phyloP scores from a whole-genome alignment of 208 protist species.

The Leishmania braziliensis region DNA sequence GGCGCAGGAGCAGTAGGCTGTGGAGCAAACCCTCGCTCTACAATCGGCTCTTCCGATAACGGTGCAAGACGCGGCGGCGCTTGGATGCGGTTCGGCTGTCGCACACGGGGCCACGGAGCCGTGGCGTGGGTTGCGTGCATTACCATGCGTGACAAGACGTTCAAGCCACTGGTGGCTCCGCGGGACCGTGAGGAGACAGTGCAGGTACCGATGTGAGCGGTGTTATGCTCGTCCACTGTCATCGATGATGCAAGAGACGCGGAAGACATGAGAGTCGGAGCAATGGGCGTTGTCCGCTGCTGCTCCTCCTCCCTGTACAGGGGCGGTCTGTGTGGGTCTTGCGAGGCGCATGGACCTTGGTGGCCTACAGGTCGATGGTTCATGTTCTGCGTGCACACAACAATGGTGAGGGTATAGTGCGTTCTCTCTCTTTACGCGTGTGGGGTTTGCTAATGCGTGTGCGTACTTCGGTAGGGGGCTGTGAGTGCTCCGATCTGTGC shows the following conservation, averaged over 20 bases:
- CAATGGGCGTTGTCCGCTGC: neutral
- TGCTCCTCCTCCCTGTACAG: no score
- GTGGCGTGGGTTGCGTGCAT: neutral
- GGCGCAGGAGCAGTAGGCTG: neutral
- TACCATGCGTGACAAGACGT: neutral
- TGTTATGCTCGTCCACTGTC: no score
- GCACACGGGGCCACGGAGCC: neutral
- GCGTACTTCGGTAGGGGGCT: neutral
- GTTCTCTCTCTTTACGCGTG: neutral
- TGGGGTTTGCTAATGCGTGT: neutral
- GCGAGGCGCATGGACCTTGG: neutral
- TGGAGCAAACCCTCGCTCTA: neutral
- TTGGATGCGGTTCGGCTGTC: neutral
- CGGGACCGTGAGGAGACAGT: neutral
- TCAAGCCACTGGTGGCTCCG: neutral
- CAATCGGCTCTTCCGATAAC: neutral
- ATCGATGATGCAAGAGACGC: neutral
- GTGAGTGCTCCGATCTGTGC: neutral
- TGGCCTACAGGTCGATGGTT: neutral
- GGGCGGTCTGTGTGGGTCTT: neutral
- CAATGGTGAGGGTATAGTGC: neutral
- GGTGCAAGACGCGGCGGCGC: conserved; percentile 8
- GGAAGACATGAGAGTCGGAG: neutral
- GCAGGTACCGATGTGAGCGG: neutral
- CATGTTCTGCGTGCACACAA: neutral